Conservation (phyloP, 1,284 basidiomycete species). For the Caloboletus inedulis region DNA sequence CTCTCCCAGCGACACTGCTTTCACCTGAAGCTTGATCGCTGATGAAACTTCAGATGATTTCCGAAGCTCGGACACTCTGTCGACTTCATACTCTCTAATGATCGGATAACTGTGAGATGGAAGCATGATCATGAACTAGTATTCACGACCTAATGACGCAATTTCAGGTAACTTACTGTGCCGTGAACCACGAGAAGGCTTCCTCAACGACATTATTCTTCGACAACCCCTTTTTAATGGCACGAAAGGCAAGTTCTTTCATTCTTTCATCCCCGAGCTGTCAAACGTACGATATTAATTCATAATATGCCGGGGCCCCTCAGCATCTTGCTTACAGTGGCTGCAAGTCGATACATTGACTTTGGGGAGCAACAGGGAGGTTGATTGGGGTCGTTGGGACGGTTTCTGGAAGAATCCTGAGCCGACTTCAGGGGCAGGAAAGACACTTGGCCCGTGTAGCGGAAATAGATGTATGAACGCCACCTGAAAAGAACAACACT, state of each 20-base stretch:
- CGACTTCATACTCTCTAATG: conserved; percentile 20
- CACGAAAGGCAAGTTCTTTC: conserved; percentile 24
- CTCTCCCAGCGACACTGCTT: conserved; percentile 23
- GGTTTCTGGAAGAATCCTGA: neutral
- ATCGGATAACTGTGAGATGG: conserved; percentile 16
- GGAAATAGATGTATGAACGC: conserved; percentile 29
- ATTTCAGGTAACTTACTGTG: conserved; percentile 23
- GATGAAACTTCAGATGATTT: conserved; percentile 21
- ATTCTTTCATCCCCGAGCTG: conserved; percentile 29
- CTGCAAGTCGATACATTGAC: conserved; percentile 36
- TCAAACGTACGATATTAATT: neutral
- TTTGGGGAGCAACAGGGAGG: conserved; percentile 30
- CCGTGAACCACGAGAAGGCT: conserved; percentile 33
- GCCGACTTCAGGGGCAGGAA: conserved; percentile 29
- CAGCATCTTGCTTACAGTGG: conserved; percentile 13
- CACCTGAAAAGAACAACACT: conserved; percentile 14
- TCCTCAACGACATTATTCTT: conserved; percentile 30
- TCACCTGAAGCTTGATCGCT: conserved; percentile 25
- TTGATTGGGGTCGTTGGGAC: neutral
- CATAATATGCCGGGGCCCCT: neutral
- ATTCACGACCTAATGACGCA: conserved; percentile 1
- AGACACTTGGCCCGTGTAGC: conserved; percentile 30
- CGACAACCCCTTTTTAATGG: conserved; percentile 27
- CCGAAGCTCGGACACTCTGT: conserved; percentile 20
- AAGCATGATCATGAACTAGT: conserved; percentile 21